Evolutionary conservation across 441 rosid genomes (phyloP).

Genomic region (Capsella rubella): DNA sequence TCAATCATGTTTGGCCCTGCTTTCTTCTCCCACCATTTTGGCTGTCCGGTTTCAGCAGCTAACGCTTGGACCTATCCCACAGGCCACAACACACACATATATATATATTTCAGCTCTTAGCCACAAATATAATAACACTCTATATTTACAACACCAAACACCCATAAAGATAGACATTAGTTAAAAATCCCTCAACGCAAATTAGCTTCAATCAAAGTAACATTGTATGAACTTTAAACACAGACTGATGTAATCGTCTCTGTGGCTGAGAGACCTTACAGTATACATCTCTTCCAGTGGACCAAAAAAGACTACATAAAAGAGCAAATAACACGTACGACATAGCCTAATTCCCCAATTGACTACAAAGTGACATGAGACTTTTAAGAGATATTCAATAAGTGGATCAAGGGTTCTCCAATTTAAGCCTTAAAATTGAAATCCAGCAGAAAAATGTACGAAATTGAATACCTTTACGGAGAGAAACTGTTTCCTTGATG

Average conservation of each 20-base stretch:
- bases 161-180: background rate
- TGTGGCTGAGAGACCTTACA: background rate
- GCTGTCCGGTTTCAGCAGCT: conserved; percentile 69
- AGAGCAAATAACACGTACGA: background rate
- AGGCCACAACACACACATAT: background rate
- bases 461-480: conserved; percentile 61
- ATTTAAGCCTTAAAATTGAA: background rate
- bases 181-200: background rate
- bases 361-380: conserved; percentile 18
- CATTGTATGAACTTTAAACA: background rate
- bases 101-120: conserved; percentile 2
- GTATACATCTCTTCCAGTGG: background rate
- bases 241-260: conserved; percentile 4
- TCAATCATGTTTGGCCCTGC: conserved; percentile 88
- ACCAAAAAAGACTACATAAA: background rate
- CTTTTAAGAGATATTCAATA: background rate
- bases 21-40: conserved; percentile 97
- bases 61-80: conserved; percentile 66
- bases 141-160: background rate
- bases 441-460: background rate
- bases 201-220: background rate
- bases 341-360: conserved; percentile 24
- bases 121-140: background rate
- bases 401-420: conserved; percentile 33
- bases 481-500: conserved; percentile 50